These are phyloP conservation scores for Phytophthora pistaciae DNA, from an alignment of 352 stramenopile genomes.

Conservation along the genomic window DNA sequence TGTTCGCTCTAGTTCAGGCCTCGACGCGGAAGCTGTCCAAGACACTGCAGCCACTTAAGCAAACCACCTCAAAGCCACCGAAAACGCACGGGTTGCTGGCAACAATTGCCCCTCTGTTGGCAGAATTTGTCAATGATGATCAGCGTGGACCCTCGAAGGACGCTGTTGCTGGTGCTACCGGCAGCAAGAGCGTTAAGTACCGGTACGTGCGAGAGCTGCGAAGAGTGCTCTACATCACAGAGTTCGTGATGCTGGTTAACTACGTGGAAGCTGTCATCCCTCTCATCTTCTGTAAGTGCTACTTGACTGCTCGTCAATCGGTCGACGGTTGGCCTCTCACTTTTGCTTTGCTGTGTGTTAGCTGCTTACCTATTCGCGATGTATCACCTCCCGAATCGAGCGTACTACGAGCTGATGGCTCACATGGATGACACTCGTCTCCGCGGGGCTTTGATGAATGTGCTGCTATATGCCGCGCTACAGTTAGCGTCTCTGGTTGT, in stretches of 20 bases:
- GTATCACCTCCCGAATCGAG: conserved; percentile 38
- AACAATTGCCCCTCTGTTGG: not conserved
- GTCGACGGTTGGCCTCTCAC: not conserved
- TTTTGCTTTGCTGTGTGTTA: not conserved
- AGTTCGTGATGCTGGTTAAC: conserved; percentile 48
- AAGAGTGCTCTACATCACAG: conserved; percentile 41
- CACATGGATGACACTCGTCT: conserved; percentile 21
- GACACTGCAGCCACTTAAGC: not conserved
- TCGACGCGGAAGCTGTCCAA: not conserved
- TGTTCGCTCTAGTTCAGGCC: not conserved
- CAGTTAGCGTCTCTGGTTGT: conserved; percentile 48
- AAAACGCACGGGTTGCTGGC: not conserved
- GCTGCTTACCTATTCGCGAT: conserved; percentile 13
- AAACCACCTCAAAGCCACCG: not conserved
- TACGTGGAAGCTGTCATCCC: conserved; percentile 45
- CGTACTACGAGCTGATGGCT: conserved; percentile 37
- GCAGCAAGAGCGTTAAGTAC: not conserved
- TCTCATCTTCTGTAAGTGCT: conserved; percentile 42
- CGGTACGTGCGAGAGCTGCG: conserved; percentile 27
- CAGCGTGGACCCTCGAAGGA: not conserved
- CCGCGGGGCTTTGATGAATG: conserved; percentile 10
- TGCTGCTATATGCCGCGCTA: conserved; percentile 38
- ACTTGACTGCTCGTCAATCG: not conserved
- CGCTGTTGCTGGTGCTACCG: not conserved
- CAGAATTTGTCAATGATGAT: not conserved